Conservation (phyloP, 2,329 filamentous ascomycete genomes). For the Fusarium coicis region DNA sequence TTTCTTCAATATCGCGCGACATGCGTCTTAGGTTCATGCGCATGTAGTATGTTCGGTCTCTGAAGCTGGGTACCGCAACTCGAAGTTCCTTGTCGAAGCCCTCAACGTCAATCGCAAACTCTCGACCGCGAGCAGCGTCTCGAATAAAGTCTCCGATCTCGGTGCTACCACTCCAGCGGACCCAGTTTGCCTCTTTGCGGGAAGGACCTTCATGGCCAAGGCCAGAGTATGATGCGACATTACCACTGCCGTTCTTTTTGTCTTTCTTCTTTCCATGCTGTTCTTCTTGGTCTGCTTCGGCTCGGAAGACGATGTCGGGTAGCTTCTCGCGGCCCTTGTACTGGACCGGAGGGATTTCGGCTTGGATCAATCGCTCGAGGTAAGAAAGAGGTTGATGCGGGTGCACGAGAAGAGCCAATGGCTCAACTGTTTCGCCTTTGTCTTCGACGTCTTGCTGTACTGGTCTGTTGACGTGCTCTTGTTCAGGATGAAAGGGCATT, state of each 20-base stretch:
- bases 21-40: conserved; percentile 79
- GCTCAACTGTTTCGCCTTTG: conserved; percentile 68
- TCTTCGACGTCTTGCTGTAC: conserved; percentile 49
- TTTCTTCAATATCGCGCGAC: conserved; percentile 72
- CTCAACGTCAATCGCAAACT: conserved; percentile 87
- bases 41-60: conserved; percentile 90
- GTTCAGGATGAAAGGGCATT: conserved; percentile 60
- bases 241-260: conserved; percentile 45
- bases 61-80: conserved; percentile 86
- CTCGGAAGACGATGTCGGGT: conserved; percentile 81
- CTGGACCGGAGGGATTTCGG: conserved; percentile 78
- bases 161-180: conserved; percentile 88
- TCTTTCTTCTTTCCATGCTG: conserved; percentile 46
- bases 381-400: conserved; percentile 93
- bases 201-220: conserved; percentile 69
- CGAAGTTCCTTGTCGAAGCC: conserved; percentile 72
- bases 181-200: conserved; percentile 66
- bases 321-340: conserved; percentile 74
- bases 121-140: conserved; percentile 84
- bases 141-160: conserved; percentile 95
- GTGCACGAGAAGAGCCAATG: conserved; percentile 85
- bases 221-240: conserved; percentile 77
- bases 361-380: conserved; percentile 87
- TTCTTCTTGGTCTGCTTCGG: conserved; percentile 75
- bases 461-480: conserved; percentile 55